Conservation (phyloP, 768 basidiomycete genomes). For the Chalciporus sphaerocephalus region DNA sequence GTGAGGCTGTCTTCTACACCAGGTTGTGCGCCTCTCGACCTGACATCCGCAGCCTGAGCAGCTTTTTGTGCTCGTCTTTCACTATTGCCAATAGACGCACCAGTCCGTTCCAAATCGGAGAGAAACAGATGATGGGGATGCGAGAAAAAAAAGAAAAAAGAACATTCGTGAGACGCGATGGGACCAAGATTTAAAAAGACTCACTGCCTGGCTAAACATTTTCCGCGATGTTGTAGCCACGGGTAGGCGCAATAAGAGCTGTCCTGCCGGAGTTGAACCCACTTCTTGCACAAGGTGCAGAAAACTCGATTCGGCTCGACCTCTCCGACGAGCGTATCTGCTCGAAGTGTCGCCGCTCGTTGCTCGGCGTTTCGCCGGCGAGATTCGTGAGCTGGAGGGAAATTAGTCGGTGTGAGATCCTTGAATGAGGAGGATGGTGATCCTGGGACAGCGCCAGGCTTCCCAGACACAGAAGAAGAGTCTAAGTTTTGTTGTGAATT, state of each 20-base stretch:
- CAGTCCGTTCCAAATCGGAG: background rate
- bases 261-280: slow-evolving; percentile 80
- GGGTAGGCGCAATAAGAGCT: slow-evolving; percentile 78
- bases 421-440: slow-evolving; percentile 44
- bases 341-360: slow-evolving; percentile 64
- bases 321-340: slow-evolving; percentile 58
- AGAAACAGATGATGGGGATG: background rate
- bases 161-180: background rate
- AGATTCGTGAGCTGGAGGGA: slow-evolving; percentile 57
- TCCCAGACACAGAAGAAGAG: slow-evolving; percentile 2
- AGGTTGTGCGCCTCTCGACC: slow-evolving; percentile 33
- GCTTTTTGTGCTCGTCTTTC: slow-evolving; percentile 55
- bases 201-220: slow-evolving; percentile 70
- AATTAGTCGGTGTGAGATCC: slow-evolving; percentile 55
- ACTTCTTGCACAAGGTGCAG: slow-evolving; percentile 71
- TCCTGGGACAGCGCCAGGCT: slow-evolving; percentile 19
- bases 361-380: slow-evolving; percentile 76
- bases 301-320: slow-evolving; percentile 76
- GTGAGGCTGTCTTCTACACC: slow-evolving; percentile 25
- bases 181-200: slow-evolving; percentile 16
- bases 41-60: slow-evolving; percentile 47
- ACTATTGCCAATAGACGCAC: slow-evolving; percentile 30
- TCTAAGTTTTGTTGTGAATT: slow-evolving; percentile 10
- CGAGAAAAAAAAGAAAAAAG: slow-evolving; percentile 5
- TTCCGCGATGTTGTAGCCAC: slow-evolving; percentile 73